Conservation (phyloP, 768 basidiomycete genomes). For the Gyrodon lividus region DNA sequence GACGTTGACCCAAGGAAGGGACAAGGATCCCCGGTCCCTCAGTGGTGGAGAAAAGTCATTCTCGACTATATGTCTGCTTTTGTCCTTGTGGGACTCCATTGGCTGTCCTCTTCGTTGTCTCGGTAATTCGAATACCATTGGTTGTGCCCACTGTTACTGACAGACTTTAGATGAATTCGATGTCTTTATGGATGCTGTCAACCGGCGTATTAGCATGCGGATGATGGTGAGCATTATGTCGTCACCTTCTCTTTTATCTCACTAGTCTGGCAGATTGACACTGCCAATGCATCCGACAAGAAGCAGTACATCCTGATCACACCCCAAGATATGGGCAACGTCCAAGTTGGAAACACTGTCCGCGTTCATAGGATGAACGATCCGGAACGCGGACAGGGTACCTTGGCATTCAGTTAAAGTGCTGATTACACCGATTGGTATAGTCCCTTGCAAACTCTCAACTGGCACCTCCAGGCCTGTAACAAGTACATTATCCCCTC, state of each 20-base stretch:
- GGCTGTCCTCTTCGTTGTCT: slow-evolving; percentile 93
- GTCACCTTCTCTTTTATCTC: neutral
- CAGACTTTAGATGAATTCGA: slow-evolving; percentile 82
- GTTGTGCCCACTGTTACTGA: slow-evolving; percentile 8
- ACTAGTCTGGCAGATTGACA: slow-evolving; percentile 63
- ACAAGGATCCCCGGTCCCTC: slow-evolving; percentile 83
- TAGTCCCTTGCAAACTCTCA: too few relatives aligned
- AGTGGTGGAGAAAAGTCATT: slow-evolving; percentile 98
- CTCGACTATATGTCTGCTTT: slow-evolving; percentile 88
- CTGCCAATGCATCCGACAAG: slow-evolving; percentile 80
- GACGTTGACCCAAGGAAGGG: slow-evolving; percentile 58
- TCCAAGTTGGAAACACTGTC: slow-evolving; percentile 65
- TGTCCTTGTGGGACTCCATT: slow-evolving; percentile 96
- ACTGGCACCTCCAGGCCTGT: neutral
- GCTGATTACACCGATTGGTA: slow-evolving; percentile 1
- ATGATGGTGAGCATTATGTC: slow-evolving; percentile 69
- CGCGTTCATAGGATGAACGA: slow-evolving; percentile 77
- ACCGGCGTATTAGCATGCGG: slow-evolving; percentile 89
- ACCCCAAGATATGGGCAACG: slow-evolving; percentile 87
- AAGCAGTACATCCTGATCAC: slow-evolving; percentile 96
- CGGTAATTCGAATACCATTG: slow-evolving; percentile 42
- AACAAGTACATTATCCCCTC: slow-evolving; percentile 1
- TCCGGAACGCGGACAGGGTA: slow-evolving; percentile 67
- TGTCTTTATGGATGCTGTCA: slow-evolving; percentile 96
- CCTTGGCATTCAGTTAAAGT: slow-evolving; percentile 35